Base-by-base conservation (phyloP, 2,329 filamentous ascomycete genomes). In the Incumbomyces lentus region DNA sequence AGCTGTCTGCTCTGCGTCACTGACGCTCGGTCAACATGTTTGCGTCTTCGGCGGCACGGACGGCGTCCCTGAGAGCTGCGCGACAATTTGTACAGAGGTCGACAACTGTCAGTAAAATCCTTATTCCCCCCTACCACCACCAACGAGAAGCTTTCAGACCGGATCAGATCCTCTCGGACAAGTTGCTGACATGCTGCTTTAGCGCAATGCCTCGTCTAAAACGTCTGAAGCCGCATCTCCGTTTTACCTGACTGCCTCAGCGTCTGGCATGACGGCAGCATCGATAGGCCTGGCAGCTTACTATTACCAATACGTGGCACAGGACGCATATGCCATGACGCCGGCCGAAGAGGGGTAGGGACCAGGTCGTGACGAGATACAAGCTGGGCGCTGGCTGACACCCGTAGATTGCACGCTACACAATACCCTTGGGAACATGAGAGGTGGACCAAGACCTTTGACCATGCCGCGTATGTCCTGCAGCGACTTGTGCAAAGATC, bases 301-400 rank as follows among this genome's bases (percentile, higher is more conserved):
- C 88, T 96, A 95, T 75, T 94, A 90, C 70, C 87, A 95, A 71
- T 82, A 94, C 60, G 96, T 94, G 70, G 92, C 89, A 63, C 80
- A 86, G 61, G 81, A 84, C 61, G 84, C 86, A 53, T 79, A 87
- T 69, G 92, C 92, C 60, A 84, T 84, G 81, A 89, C 90, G 60
- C 88, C 87, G 55, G 84, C 84, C 63, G 92, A 98, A 76, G 92
- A 98, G 81, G 92, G 92, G 92, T 98, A 77, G 82, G 90, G 46
- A 51, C 56, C 54, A 58, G 52, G 49, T 26, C 5, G 8, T 26
- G 22, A 26, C 22, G 22, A 26, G 22, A 26, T n/a, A 26, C 22
- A 4, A 26, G 22, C 22, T 26, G 5, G 22, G 22, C 22, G 4
- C 22, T 26, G 22, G 22, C 22, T 54, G 64, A 50, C 48, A 52